Base-by-base conservation (phyloP, 2,329 filamentous ascomycete species). In the Xylaria sp. region DNA sequence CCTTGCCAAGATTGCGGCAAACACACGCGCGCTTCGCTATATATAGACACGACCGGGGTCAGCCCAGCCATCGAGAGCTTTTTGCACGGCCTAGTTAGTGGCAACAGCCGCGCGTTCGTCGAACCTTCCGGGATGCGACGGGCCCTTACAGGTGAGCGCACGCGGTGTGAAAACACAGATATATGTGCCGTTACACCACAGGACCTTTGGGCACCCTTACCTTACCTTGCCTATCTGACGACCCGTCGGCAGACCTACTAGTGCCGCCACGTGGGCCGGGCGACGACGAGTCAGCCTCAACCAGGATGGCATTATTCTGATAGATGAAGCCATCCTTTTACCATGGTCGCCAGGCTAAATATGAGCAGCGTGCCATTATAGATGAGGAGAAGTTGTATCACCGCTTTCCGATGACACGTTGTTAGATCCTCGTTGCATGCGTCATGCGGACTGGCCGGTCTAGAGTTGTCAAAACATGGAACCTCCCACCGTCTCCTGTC, bases 81-180 rank as follows among this genome's bases (percentile, higher is more conserved):
- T 61, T 64, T 57, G 39, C 45, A 45, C 68, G 64, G 56, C 59
- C 70, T 60, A 66, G 72, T 70, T 60, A 66, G 72, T 70, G 46
- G 20, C 18, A 60, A 48, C 48, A 20, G 61, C 63, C 34, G 56
- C 28, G 56, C 70, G 63, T 70, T 72, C 68, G 56, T 63, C 66
- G 68, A 68, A 63, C 30, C 69, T 75, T 73, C 72, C 67, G 72
- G 69, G 70, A 72, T 41, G 59, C 57, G 67, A 70, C 75, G 73
- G 75, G 72, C 73, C 74, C 73, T 75, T 76, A 73, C 75, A 75
- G 66, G 46, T 55, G 62, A 70, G 68, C 70, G 68, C 73, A 69
- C 68, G 66, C 36, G 71, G 66, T 28, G 61, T 28, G 61, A 62
- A 67, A 70, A 66, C 61, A 58, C 41, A 50, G 36, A 41, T 20